Percentiles rank a stretch among this genome's conserved stretches.
Evolutionary conservation across 2,329 filamentous ascomycete species (phyloP).

Genomic region (Ophiocordyceps camponoti-saundersi): DNA sequence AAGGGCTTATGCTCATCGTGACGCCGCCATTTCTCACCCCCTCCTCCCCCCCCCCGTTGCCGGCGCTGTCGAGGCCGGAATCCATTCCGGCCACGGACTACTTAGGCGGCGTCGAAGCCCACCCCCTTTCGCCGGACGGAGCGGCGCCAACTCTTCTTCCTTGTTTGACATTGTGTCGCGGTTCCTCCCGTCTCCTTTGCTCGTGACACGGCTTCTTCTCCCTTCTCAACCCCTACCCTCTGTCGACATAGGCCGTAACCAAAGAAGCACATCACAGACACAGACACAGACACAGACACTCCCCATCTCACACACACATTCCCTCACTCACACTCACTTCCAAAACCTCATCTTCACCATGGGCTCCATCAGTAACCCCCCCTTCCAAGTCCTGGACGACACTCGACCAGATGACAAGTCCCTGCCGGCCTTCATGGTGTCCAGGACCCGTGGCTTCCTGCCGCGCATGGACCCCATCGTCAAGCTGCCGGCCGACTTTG

Average conservation of each 20-base stretch:
- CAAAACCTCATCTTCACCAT: slow-evolving; percentile 9
- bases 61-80: slow-evolving; percentile 24
- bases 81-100: slow-evolving; percentile 29
- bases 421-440: slow-evolving; percentile 64
- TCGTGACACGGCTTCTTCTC: neutral
- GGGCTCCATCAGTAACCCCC: slow-evolving; percentile 20
- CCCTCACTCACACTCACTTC: neutral
- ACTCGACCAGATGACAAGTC: slow-evolving; percentile 43
- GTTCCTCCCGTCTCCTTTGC: neutral
- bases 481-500: slow-evolving; percentile 56
- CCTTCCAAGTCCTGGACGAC: slow-evolving; percentile 47
- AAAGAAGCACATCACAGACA: neutral
- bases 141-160: neutral
- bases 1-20: neutral
- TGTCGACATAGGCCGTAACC: no score
- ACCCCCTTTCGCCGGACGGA: slow-evolving; percentile 2
- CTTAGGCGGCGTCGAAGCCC: slow-evolving; percentile 21
- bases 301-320: neutral
- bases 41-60: neutral
- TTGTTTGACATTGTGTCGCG: neutral
- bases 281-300: neutral
- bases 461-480: slow-evolving; percentile 47
- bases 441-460: slow-evolving; percentile 57
- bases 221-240: neutral
- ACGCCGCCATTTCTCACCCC: slow-evolving; percentile 6